Percentiles rank a stretch among this genome's conserved stretches.
These are phyloP conservation scores for Ceratocystis colombiana DNA, from an alignment of 2,329 filamentous ascomycete species.

Conservation along the genomic window DNA sequence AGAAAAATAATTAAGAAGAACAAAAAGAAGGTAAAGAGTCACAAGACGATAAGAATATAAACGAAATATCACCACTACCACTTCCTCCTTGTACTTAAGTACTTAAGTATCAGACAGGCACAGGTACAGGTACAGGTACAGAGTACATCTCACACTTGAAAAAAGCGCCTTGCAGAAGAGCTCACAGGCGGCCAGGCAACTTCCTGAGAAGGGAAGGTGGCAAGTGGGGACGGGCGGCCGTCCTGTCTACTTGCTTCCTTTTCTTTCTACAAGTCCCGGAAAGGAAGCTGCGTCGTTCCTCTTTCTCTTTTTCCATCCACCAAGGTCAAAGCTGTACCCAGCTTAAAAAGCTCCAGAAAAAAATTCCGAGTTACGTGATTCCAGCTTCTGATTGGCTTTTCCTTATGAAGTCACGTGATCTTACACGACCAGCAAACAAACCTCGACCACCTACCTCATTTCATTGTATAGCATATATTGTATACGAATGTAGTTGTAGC, in stretches of 20 bases:
- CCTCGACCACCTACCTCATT: too few species aligned
- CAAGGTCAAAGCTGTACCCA: too few species aligned
- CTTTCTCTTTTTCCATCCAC: neutral
- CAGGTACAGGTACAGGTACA: neutral
- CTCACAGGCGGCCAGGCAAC: neutral
- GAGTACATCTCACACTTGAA: neutral
- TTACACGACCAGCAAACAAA: too few species aligned
- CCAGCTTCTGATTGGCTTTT: neutral
- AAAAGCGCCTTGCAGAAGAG: neutral
- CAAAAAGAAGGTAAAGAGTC: neutral
- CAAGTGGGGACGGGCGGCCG: neutral
- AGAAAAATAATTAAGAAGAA: neutral
- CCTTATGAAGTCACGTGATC: too few species aligned
- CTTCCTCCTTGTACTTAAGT: neutral
- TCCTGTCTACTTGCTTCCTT: neutral
- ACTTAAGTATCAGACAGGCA: neutral
- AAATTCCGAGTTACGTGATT: neutral
- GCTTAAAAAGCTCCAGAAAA: neutral
- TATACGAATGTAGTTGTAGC: too few species aligned
- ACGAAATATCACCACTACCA: neutral
- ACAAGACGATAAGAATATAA: neutral
- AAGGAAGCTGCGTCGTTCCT: constrained; percentile 12
- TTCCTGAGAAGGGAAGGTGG: neutral
- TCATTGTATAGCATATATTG: too few species aligned
- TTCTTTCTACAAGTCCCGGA: constrained; percentile 6